A percentile compares a stretch with the other conserved stretches of the same genome.
phyloP scores from a whole-genome alignment of 352 stramenopile species.

The Phytopythium sindhum region DNA sequence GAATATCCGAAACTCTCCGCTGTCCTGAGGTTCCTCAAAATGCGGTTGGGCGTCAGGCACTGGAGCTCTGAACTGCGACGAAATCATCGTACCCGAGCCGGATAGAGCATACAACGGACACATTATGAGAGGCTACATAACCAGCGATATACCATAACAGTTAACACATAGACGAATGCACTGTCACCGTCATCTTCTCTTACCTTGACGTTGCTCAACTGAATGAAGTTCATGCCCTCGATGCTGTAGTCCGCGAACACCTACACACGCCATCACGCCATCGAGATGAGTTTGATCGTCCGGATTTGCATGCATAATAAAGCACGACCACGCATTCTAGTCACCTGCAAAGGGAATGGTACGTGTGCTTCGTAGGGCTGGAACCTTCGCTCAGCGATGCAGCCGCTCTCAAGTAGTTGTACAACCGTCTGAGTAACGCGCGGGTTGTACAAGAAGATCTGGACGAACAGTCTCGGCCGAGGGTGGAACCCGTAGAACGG shows the following conservation, averaged over 20 bases:
- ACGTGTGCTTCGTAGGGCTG: constrained; percentile 89
- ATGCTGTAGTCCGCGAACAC: constrained; percentile 92
- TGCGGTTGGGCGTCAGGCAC: constrained; percentile 56
- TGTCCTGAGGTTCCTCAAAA: constrained; percentile 15
- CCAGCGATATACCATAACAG: not conserved
- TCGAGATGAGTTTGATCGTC: not conserved
- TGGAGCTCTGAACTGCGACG: constrained; percentile 59
- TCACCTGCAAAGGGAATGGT: constrained; percentile 85
- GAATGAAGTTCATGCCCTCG: constrained; percentile 88
- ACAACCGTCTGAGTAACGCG: constrained; percentile 51
- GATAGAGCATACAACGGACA: not conserved
- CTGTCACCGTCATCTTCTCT: not conserved
- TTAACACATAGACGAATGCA: not conserved
- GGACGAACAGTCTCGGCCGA: constrained; percentile 73
- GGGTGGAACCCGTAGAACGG: constrained; percentile 90
- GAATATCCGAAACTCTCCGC: constrained; percentile 23
- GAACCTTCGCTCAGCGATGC: constrained; percentile 64
- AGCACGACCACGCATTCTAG: not conserved
- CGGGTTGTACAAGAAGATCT: constrained; percentile 89
- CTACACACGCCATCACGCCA: constrained; percentile 19
- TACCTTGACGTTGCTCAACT: constrained; percentile 69
- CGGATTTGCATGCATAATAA: not conserved
- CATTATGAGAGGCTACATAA: not conserved
- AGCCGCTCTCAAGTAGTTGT: constrained; percentile 81
- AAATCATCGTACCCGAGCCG: not conserved